These are phyloP conservation scores for Pyrenophora tritici-repentis DNA, from an alignment of 2,329 filamentous ascomycete genomes.

Conservation along the genomic window DNA sequence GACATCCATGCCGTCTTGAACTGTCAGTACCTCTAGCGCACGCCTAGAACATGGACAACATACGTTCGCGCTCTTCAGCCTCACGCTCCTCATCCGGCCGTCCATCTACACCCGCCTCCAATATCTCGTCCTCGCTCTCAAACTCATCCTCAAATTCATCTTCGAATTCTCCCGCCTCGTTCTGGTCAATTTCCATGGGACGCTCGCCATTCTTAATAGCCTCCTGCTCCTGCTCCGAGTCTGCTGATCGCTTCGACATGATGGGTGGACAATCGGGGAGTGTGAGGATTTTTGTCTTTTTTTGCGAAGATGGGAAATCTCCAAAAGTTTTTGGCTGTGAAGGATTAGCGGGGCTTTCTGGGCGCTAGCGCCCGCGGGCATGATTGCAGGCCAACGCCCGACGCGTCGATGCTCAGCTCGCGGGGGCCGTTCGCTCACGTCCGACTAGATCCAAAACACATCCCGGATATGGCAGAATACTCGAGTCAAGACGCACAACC, in stretches of 20 bases:
- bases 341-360: too few relatives aligned
- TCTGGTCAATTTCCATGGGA: constrained; percentile 55
- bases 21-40: constrained; percentile 6
- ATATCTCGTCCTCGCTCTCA: constrained; percentile 88
- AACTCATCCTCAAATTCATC: constrained; percentile 94
- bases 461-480: constrained; percentile 3
- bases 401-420: constrained; percentile 20
- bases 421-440: constrained; percentile 33
- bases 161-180: constrained; percentile 75
- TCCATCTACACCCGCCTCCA: constrained; percentile 93
- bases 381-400: neutral
- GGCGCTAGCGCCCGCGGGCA: too few relatives aligned
- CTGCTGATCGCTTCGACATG: constrained; percentile 67
- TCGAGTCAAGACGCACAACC: constrained; percentile 20
- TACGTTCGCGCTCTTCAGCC: constrained; percentile 79
- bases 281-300: constrained; percentile 1
- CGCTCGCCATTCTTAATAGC: constrained; percentile 66
- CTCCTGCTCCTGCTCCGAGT: constrained; percentile 55
- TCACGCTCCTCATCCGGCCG: constrained; percentile 90
- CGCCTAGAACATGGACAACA: constrained; percentile 21
- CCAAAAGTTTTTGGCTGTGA: constrained; percentile 25
- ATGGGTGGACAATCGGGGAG: constrained; percentile 14
- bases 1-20: constrained; percentile 79
- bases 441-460: constrained; percentile 9
- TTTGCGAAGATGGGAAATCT: constrained; percentile 11